Base-by-base conservation (phyloP, 2,329 filamentous ascomycete species). In the Metarhizium rileyi region DNA sequence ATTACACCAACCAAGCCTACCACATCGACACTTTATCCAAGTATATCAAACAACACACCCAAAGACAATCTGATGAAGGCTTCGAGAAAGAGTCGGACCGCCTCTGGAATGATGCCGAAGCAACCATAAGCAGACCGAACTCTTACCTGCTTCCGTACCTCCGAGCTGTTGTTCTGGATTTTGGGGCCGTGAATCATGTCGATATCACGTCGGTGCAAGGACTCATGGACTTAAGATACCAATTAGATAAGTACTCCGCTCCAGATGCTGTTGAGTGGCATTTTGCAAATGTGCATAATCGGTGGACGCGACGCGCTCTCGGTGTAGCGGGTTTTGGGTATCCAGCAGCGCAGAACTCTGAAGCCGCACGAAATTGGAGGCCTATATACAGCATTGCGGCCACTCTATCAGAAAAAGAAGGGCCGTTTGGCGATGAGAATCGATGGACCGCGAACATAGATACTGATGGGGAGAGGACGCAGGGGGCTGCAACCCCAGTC, bases 181-280 rank as follows among this genome's bases (percentile, higher is more conserved):
- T 77, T 57, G 74, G 74, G 0, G 69, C 76, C 1, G 75, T 82
- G 43, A 77, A 78, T 57, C 70, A 72, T 50, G 65, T 82, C 26
- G 80, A 83, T 52, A 70, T 79, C 8, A 81, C 78, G 0, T 74
- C 75, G 2, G 62, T 81, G 0, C 78, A 83, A 56, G 74, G 74
- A 1, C 64, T 83, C 10, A 67, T 80, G 43, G 77, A 81, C 56
- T 62, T 79, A 12, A 71, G 77, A 38, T 74, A 73, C 53, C 70
- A 74, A 22, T 66, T 83, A 2, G 75, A 80, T 59, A 67, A 70
- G 14, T 75, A 80, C 56, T 72, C 77, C 0, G 60, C 67, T 3
- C 75, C 74, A 0, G 67, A 72, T 38, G 53, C 59, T 0, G 72
- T 75, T 8, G 71, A 77, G 53, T 76, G 73, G 72, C 74, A 78